Base-by-base conservation (phyloP, 163 green algal species). In the Chloromonas sp. region DNA sequence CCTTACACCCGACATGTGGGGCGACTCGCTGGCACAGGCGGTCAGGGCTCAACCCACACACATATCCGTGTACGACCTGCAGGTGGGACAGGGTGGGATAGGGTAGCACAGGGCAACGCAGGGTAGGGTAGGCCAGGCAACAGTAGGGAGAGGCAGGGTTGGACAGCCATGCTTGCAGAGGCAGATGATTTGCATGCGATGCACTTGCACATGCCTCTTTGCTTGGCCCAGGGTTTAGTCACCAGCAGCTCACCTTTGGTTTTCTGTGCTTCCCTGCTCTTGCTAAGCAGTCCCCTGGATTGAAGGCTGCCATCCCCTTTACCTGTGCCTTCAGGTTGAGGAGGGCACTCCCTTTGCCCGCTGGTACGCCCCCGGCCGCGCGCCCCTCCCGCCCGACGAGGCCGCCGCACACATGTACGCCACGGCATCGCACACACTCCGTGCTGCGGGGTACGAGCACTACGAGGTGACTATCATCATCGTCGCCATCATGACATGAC, bases 41-140 rank as follows among this genome's bases (percentile, higher is more conserved):
- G 71, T 98, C 0, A 89, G 85, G 15, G 90, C 91, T 0, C 60
- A 61, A 60, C 95, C 97, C 0, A 66, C 86, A 70, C 96, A 98
- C 89, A 85, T 99, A 3, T 98, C 94, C 2, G 91, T 97, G 57
- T 99, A 99, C 85, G 96, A 98, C 91, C 91, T 99, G 14, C 96
- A 98, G 91, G 92, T 90, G 14, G 0, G 85, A 59, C 79, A 83
- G 8, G 79, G 5, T 36, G 36, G 36, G 36, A 36, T 36, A 36
- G 36, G n/a, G 14, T 82, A 15, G 14, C 14, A 14, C 14, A 82
- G n/a, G 78, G 36, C 36, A 36, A 36, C 36, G 36, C 36, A 36
- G 36, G 36, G 36, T 36, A 36, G 36, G 36, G 36, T 36, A 36
- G 36, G 36, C 36, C 36, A 36, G 36, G 36, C 36, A 36, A 36